phyloP scores from a whole-genome alignment of 73 alveolate species.

The Urostyla sp. region DNA sequence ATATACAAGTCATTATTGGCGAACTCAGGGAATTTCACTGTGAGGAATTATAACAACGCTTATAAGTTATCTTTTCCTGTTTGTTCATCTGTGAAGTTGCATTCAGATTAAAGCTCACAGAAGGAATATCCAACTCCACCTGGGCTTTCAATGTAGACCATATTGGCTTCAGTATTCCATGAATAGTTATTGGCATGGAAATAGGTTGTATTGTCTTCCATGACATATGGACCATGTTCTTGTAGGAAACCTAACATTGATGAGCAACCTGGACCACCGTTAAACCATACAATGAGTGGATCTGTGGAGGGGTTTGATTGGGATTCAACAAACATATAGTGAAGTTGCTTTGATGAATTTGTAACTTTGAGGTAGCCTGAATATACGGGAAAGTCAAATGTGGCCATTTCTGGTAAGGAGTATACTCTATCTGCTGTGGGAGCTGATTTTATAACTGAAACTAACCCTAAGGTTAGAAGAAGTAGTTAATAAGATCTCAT shows the following conservation, averaged over 20 bases:
- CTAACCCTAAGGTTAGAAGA: slow-evolving; percentile 46
- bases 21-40: slow-evolving; percentile 75
- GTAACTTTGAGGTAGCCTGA: slow-evolving; percentile 56
- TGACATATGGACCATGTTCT: slow-evolving; percentile 81
- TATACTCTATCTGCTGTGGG: slow-evolving; percentile 3
- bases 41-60: slow-evolving; percentile 65
- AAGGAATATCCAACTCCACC: slow-evolving; percentile 96
- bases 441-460: no score
- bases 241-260: slow-evolving; percentile 73
- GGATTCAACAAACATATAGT: slow-evolving; percentile 60
- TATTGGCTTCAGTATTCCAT: slow-evolving; percentile 90
- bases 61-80: slow-evolving; percentile 45
- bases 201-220: slow-evolving; percentile 68
- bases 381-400: slow-evolving; percentile 40
- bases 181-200: slow-evolving; percentile 84
- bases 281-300: slow-evolving; percentile 84
- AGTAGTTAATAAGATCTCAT: slow-evolving; percentile 20
- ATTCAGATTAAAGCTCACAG: slow-evolving; percentile 41
- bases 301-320: slow-evolving; percentile 62
- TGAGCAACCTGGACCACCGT: slow-evolving; percentile 91
- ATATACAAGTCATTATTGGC: slow-evolving; percentile 71
- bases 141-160: slow-evolving; percentile 92
- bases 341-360: slow-evolving; percentile 43
- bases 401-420: background rate
- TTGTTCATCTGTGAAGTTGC: slow-evolving; percentile 64